These are phyloP conservation scores for Phytophthora rubi DNA, from an alignment of 352 stramenopile genomes.

Conservation along the genomic window DNA sequence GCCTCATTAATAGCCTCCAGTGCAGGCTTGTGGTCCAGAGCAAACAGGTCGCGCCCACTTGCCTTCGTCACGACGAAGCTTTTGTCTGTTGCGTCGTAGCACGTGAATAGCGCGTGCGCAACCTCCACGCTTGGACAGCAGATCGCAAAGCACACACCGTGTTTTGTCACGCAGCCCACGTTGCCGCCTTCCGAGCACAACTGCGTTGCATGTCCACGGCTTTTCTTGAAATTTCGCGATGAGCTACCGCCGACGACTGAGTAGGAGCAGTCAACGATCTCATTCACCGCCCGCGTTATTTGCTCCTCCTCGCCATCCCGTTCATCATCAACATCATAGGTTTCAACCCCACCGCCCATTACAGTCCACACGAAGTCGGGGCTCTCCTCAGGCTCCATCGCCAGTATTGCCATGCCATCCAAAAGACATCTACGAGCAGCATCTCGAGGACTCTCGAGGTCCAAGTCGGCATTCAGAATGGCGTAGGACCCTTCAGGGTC, in stretches of 20 bases:
- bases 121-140: slow-evolving; percentile 85
- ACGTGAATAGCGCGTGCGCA: slow-evolving; percentile 80
- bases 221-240: slow-evolving; percentile 33
- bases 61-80: slow-evolving; percentile 73
- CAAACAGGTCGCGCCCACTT: slow-evolving; percentile 59
- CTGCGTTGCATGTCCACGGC: slow-evolving; percentile 55
- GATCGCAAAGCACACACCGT: slow-evolving; percentile 77
- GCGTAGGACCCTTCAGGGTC: slow-evolving; percentile 84
- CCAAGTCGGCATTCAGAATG: slow-evolving; percentile 75
- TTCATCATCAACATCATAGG: slow-evolving; percentile 52
- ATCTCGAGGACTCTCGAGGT: slow-evolving; percentile 63
- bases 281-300: slow-evolving; percentile 68
- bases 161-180: slow-evolving; percentile 67
- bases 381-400: slow-evolving; percentile 76
- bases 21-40: slow-evolving; percentile 76
- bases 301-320: slow-evolving; percentile 68
- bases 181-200: slow-evolving; percentile 78
- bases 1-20: slow-evolving; percentile 77
- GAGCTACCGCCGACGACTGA: slow-evolving; percentile 69
- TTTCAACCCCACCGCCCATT: slow-evolving; percentile 42
- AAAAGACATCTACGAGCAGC: slow-evolving; percentile 66
- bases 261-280: slow-evolving; percentile 78
- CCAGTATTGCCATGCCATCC: slow-evolving; percentile 72
- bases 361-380: slow-evolving; percentile 85
- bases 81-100: slow-evolving; percentile 80